Evolutionary conservation across 495 filamentous ascomycete genomes (phyloP).

Genomic region (Cudoniella acicularis): DNA sequence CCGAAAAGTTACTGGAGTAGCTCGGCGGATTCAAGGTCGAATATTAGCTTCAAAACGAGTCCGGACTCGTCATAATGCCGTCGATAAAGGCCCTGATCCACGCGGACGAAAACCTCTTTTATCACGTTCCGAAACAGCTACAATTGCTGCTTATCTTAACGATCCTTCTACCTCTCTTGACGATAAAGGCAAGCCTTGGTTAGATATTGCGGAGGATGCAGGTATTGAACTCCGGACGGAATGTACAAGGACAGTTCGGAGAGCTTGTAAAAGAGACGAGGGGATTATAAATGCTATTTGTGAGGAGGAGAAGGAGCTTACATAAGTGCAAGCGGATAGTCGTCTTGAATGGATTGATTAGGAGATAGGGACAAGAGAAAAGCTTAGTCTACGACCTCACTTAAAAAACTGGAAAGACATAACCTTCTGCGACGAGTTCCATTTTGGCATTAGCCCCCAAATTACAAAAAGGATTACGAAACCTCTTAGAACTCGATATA

Average conservation of each 20-base stretch:
- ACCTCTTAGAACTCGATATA: background rate
- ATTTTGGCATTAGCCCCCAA: slow-evolving; percentile 10
- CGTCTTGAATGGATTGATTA: background rate
- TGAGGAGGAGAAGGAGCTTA: background rate
- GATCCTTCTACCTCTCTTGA: slow-evolving; percentile 2
- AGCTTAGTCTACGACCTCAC: background rate
- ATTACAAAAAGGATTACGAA: slow-evolving; percentile 1
- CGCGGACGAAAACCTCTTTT: too few relatives aligned
- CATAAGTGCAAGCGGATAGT: background rate
- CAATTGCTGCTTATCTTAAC: slow-evolving; percentile 5
- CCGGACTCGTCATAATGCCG: too few relatives aligned
- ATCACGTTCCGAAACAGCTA: too few relatives aligned
- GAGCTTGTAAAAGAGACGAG: background rate
- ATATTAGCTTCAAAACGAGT: too few relatives aligned
- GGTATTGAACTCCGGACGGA: background rate
- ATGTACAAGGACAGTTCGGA: background rate
- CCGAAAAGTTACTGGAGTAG: too few relatives aligned
- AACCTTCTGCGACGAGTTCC: slow-evolving; percentile 12
- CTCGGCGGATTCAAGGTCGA: too few relatives aligned
- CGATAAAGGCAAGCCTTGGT: background rate
- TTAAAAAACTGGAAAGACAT: slow-evolving; percentile 2
- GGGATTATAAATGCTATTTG: slow-evolving; percentile 7
- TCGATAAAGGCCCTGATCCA: too few relatives aligned
- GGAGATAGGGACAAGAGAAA: too few relatives aligned
- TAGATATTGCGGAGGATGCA: background rate